Evolutionary conservation across 1,139 yeast species (phyloP), one percentile per base, ranked within the genome.

Genomic region (Candida pseudocylindracea): DNA sequence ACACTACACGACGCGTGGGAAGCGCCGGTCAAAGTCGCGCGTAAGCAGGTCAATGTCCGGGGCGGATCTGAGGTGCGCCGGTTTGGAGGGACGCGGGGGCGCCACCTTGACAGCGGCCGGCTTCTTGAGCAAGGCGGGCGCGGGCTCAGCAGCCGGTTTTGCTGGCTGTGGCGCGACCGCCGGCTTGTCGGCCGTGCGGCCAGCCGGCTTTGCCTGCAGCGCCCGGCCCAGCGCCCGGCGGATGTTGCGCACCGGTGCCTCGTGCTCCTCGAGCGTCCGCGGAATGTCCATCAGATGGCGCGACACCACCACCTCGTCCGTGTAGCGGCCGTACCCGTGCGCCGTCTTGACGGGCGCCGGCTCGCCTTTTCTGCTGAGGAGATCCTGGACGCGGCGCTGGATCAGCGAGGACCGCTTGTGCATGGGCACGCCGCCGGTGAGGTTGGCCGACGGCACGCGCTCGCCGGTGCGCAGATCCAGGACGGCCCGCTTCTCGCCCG

Each of bases 351-450:
- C 20, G 13, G 57, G 46, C 1, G 63, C 54, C 5, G 67, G 61
- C 10, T 64, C 57, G 2, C 65, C 60, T 28, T 60, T 61, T 4
- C 20, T 54, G 38, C 53, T 60, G 39, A 78, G 53, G 29, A 75
- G 56, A 40, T 63, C 60, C 36, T 72, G 74, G 45, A 76, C 74
- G 38, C 91, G 57, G 42, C 67, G 61, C 48, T 76, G 91, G 35
- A 79, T 69, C 0, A 74, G 6, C 20, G 20, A 15, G 6, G 20
- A 15, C 20, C 20, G 20, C 20, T 6, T 15, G 20, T 15, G 20
- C 20, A 6, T 15, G 20, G 20, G 6, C 4, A 6, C 20, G 6
- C 20, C 20, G 20, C 20, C 20, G 6, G 20, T 15, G 20, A 4
- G 20, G 20, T 15, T 15, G 6, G 6, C 20, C 4, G 20, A 15